Evolutionary conservation across 495 filamentous ascomycete species (phyloP), one percentile per base, ranked within the genome.

Genomic region (Lentithecium fluviatile): DNA sequence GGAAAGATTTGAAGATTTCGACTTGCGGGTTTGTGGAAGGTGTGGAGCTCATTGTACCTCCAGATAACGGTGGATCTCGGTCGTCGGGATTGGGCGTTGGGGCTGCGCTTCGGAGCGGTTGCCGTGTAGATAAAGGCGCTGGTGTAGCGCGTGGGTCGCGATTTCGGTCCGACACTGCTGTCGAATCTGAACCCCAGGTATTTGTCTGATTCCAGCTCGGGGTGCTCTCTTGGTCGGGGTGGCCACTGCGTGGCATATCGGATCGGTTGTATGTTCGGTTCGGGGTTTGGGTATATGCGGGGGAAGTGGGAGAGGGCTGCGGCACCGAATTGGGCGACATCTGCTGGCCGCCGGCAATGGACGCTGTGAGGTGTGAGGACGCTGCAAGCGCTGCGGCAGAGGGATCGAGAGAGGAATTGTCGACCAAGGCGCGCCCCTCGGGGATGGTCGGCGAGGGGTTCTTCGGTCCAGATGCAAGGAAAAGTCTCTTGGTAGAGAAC

Each of bases 1-100:
- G 85, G 79, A 98, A 98, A 6, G 88, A 92, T 73, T 97, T 97
- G 83, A 97, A 97, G 52, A 98, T 97, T 68, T 98, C 93, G 56
- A 93, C 91, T 57, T 74, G 71, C 38, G 73, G 67, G 77, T 82
- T 66, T 73, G 72, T 47, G 72, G 69, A 21, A 53, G 81, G 6
- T 77, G 81, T 58, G 2, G 42, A 67, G 64, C 76, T 80, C 29
- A 76, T 72, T 15, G 72, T 68, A 15, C 73, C 68, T 60, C 67
- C 74, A 66, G 67, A 69, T 23, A 69, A 64, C n/a, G 65, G 60
- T 50, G 68, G 64, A 46, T 72, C 67, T 26, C 80, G 78, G 37
- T 83, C 80, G 56, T 75, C 75, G 76, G 43, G 74, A 74, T 38
- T 78, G 75, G 25, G 67, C 70, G 23, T 78, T 78, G 1, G 79